Conservation (phyloP, 805 yeast species). For the Candida hungchunana region DNA sequence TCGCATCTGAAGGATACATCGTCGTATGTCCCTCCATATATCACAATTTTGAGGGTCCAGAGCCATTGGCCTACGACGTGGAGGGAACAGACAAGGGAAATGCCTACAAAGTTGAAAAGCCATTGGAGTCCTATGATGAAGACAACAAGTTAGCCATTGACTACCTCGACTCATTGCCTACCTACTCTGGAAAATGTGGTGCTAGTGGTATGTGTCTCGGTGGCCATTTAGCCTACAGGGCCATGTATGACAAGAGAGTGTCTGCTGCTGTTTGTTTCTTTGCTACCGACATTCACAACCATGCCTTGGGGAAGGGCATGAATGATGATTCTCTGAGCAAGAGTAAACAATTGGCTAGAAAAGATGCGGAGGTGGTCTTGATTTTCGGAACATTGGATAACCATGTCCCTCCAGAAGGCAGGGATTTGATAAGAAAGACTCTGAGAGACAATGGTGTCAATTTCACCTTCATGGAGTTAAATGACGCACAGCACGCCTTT, state of each 20-base stretch:
- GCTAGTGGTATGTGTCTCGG: conserved; percentile 88
- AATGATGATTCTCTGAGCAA: conserved; percentile 64
- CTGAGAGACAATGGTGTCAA: conserved; percentile 56
- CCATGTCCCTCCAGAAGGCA: conserved; percentile 75
- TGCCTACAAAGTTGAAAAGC: conserved; percentile 59
- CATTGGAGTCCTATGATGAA: conserved; percentile 69
- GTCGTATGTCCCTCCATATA: conserved; percentile 78
- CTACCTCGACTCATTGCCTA: conserved; percentile 49
- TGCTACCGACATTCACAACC: conserved; percentile 75
- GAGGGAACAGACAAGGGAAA: conserved; percentile 78
- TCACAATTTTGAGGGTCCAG: conserved; percentile 64
- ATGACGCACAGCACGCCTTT: conserved; percentile 82
- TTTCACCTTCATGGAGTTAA: conserved; percentile 68
- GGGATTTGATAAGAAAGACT: conserved; percentile 62
- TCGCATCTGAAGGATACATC: conserved; percentile 76
- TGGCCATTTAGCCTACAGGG: conserved; percentile 75
- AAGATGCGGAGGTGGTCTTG: conserved; percentile 54
- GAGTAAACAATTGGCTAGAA: conserved; percentile 45
- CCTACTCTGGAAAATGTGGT: conserved; percentile 71
- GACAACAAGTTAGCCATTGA: conserved; percentile 64
- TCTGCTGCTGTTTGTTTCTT: conserved; percentile 70
- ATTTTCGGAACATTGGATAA: conserved; percentile 77
- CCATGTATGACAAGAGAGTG: conserved; percentile 61
- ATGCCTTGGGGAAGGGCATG: conserved; percentile 57
- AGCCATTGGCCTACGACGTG: conserved; percentile 63